phyloP scores from a whole-genome alignment of 2,329 filamentous ascomycete genomes.

The Fusarium guadeloupense region DNA sequence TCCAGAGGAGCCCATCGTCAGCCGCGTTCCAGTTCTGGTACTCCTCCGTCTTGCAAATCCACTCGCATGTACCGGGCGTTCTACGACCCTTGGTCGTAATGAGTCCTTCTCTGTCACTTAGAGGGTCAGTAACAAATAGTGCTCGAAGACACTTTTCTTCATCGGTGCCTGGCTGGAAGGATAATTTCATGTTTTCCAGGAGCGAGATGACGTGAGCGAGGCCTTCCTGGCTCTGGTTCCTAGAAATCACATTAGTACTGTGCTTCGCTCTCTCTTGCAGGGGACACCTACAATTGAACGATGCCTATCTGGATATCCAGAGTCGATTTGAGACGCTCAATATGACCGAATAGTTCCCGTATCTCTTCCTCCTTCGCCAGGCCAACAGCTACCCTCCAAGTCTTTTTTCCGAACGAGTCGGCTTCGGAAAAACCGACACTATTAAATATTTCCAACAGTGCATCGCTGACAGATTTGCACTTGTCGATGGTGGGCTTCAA shows the following conservation, averaged over 20 bases:
- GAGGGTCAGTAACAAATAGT: slow-evolving; percentile 10
- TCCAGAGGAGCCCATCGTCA: slow-evolving; percentile 2
- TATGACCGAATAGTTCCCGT: neutral
- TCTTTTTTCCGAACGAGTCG: neutral
- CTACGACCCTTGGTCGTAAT: neutral
- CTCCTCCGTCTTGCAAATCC: slow-evolving; percentile 2
- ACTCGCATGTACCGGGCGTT: slow-evolving; percentile 14
- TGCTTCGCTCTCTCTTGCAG: rapidly evolving
- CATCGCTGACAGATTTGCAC: neutral
- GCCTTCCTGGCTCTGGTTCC: neutral
- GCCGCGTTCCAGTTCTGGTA: neutral
- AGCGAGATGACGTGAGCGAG: neutral
- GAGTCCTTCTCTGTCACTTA: slow-evolving; percentile 2
- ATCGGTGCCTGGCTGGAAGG: neutral
- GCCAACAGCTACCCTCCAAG: neutral
- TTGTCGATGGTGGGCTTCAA: neutral
- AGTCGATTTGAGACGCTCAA: slow-evolving; percentile 8
- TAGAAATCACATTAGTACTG: neutral
- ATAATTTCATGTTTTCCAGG: neutral
- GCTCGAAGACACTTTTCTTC: slow-evolving; percentile 4
- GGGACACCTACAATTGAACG: slow-evolving; percentile 1
- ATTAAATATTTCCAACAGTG: neutral
- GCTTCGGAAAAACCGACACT: neutral
- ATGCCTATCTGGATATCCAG: neutral
- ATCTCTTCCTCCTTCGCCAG: slow-evolving; percentile 3